A percentile compares a stretch with the other conserved stretches of the same genome.
These are phyloP conservation scores for Rhododendron simsii DNA, from an alignment of 148 eudicot genomes.

Conservation along the genomic window DNA sequence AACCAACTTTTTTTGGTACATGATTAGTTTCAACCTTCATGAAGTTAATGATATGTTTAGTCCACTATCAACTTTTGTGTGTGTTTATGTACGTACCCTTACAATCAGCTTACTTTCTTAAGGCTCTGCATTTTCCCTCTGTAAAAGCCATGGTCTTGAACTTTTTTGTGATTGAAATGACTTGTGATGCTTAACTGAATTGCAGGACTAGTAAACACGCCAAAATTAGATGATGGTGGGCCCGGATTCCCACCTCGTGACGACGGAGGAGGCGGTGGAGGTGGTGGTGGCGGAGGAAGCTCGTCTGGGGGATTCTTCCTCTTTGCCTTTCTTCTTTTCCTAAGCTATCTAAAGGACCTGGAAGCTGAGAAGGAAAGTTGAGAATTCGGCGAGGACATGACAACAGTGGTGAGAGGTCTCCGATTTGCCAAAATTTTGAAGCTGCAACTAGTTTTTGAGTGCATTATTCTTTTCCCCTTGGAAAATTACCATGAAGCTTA, in stretches of 20 bases:
- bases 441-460: not conserved
- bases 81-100: not conserved
- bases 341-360: not conserved
- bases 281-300: conserved; percentile 1
- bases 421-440: not conserved
- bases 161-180: not conserved
- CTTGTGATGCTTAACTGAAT: not conserved
- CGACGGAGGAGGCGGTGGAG: not conserved
- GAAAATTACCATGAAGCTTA: not conserved
- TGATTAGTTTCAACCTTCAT: not conserved
- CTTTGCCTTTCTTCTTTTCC: not conserved
- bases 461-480: not conserved
- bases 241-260: conserved; percentile 5
- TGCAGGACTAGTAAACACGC: not conserved
- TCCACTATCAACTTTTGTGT: not conserved
- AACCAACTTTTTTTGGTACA: not conserved
- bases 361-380: not conserved
- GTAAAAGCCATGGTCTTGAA: not conserved
- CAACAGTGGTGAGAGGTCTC: not conserved
- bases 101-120: not conserved
- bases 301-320: not conserved
- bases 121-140: not conserved
- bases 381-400: not conserved
- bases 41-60: not conserved
- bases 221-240: not conserved